Base-by-base conservation (phyloP, 2,329 filamentous ascomycete genomes). In the Colletotrichum tofieldiae region DNA sequence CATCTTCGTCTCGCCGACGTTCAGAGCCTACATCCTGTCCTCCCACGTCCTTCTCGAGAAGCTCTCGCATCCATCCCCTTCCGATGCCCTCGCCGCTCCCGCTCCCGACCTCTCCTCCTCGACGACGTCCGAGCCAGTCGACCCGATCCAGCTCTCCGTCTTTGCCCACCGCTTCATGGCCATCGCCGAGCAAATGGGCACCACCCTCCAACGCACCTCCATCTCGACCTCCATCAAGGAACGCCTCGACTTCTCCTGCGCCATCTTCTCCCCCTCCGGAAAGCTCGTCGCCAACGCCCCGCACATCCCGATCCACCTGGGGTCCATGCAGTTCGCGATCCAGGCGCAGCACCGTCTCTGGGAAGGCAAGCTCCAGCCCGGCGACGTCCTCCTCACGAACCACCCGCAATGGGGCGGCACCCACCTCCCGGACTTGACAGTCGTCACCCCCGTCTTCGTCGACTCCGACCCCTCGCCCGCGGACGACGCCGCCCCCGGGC, bases 181-280 rank as follows among this genome's bases (percentile, higher is more conserved):
- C 3, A 89, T 90, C 26, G 88, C 88, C 0, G 88, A 90, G 71
- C 88, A 90, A 73, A 90, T 89, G 87, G 88, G 88, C 43, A 85
- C 85, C 6, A 88, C 87, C 0, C 79, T 90, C 20, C 87, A 89
- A 63, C 86, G 87, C 75, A 90, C 88, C 0, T 85, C 85, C 0
- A 86, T 90, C 12, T 88, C 86, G 0, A 87, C 85, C 12, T 85
- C 83, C 58, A 84, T 85, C 72, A 84, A 82, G 65, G 83, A 85
- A 67, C 79, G 83, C 5, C 77, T 85, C 1, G 83, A 85, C 76
- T 85, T 84, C 68, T 84, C 82, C 0, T 85, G 83, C 39, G 83
- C 83, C 12, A 77, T 85, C 23, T 85, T 85, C 71, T 82, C 81
- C 0, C 81, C 83, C 0, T 76, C 81, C 6, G 83, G 82, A n/a